phyloP scores from a whole-genome alignment of 2,329 filamentous ascomycete genomes.

The Paracamarosporium sp. region DNA sequence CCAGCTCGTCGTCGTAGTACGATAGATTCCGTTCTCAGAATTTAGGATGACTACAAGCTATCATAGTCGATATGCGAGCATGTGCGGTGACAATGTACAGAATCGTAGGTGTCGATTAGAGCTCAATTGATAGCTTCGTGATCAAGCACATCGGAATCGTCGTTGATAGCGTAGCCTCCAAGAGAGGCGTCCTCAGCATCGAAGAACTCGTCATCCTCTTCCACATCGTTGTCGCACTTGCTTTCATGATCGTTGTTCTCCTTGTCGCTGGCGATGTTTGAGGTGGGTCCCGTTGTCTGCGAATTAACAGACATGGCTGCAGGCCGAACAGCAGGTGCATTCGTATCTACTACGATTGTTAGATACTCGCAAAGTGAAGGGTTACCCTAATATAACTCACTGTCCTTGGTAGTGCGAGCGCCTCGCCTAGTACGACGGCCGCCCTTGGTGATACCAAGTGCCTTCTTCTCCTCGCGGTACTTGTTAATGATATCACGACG shows the following conservation, averaged over 20 bases:
- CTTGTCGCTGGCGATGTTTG: background rate
- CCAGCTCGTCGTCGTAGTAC: background rate
- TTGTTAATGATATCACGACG: slow-evolving; percentile 14
- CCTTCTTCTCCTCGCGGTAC: slow-evolving; percentile 10
- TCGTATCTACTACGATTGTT: background rate
- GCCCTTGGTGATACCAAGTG: background rate
- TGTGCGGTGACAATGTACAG: background rate
- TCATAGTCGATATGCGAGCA: background rate
- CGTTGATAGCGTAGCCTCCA: background rate
- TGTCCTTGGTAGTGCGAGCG: background rate
- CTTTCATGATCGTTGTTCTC: slow-evolving; percentile 3
- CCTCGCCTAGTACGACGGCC: slow-evolving; percentile 6
- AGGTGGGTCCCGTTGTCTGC: background rate
- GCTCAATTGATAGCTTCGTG: slow-evolving; percentile 1
- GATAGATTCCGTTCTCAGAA: background rate
- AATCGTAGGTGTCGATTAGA: background rate
- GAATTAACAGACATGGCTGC: background rate
- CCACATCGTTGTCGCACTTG: slow-evolving; percentile 6
- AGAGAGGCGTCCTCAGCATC: slow-evolving; percentile 19
- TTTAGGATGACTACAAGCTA: background rate
- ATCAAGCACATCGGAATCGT: slow-evolving; percentile 2
- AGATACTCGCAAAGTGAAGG: no score
- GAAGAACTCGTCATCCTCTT: slow-evolving; percentile 24
- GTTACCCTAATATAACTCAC: background rate
- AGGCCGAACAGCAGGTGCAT: background rate